Evolutionary conservation across 148 eudicot genomes (phyloP).

Genomic region (Agrostemma githago): DNA sequence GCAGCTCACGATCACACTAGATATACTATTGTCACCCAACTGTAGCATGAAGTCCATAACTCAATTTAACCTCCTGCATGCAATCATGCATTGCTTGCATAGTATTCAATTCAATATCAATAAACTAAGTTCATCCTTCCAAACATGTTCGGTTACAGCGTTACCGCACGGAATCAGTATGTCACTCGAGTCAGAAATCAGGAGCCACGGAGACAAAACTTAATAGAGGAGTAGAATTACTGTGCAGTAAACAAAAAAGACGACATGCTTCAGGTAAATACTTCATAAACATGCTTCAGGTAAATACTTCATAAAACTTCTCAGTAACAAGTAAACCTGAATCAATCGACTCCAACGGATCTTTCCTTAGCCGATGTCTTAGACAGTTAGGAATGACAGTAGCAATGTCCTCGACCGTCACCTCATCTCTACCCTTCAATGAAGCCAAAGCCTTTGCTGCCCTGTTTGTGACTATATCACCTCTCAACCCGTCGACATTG

Average conservation of each 20-base stretch:
- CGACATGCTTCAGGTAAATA: constrained; percentile 49
- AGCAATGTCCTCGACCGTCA: constrained; percentile 80
- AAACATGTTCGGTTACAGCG: constrained; percentile 7
- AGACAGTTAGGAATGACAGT: constrained; percentile 91
- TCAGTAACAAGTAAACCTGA: constrained; percentile 90
- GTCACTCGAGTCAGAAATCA: constrained; percentile 24
- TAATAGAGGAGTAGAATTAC: background rate
- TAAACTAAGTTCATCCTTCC: background rate
- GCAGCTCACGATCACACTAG: no score
- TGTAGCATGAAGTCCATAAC: no score
- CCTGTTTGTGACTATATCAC: constrained; percentile 89
- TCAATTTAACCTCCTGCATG: no score
- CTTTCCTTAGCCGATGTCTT: constrained; percentile 90
- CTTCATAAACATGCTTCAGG: constrained; percentile 63
- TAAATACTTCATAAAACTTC: constrained; percentile 84
- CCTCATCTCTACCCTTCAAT: constrained; percentile 75
- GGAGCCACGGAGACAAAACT: constrained; percentile 17
- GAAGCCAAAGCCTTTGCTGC: constrained; percentile 96
- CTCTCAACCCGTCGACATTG: constrained; percentile 91
- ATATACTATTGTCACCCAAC: no score
- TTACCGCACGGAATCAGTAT: constrained; percentile 10
- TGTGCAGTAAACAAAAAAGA: background rate
- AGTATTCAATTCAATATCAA: background rate
- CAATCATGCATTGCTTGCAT: background rate
- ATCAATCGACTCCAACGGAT: constrained; percentile 92